A percentile compares a stretch with the other conserved stretches of the same genome.
Conservation (phyloP, 2,329 filamentous ascomycete genomes). For the Paraphaeosphaeria sporulosa region DNA sequence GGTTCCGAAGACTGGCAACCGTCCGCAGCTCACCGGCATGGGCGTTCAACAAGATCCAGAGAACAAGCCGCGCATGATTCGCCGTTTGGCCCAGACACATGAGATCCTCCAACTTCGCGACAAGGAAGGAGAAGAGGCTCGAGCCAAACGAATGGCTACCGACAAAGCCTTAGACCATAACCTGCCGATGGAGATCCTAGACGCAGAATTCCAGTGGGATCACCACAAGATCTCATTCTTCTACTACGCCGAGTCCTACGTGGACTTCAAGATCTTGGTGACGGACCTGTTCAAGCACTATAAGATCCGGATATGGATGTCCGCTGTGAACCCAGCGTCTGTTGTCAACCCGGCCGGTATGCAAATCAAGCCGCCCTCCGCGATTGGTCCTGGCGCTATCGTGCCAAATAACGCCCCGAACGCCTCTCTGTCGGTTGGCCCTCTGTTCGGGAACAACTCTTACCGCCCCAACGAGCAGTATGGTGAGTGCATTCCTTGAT, state of each 20-base stretch:
- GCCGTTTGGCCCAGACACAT: constrained; percentile 88
- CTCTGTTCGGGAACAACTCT: constrained; percentile 40
- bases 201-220: constrained; percentile 98
- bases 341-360: constrained; percentile 62
- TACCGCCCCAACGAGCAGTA: constrained; percentile 37
- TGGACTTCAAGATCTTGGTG: constrained; percentile 98
- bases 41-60: constrained; percentile 60
- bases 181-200: constrained; percentile 97
- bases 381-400: constrained; percentile 49
- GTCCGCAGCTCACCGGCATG: constrained; percentile 65
- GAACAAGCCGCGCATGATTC: constrained; percentile 95
- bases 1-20: constrained; percentile 37
- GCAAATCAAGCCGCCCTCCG: constrained; percentile 46
- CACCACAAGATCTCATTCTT: constrained; percentile 99
- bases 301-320: constrained; percentile 99
- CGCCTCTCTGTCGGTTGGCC: constrained; percentile 38
- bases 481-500: constrained; percentile 26
- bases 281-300: constrained; percentile 99
- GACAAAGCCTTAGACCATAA: constrained; percentile 95
- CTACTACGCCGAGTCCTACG: constrained; percentile 97
- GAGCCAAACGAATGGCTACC: constrained; percentile 95
- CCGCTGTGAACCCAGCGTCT: constrained; percentile 95
- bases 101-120: constrained; percentile 89
- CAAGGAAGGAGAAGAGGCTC: constrained; percentile 97
- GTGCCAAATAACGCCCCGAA: constrained; percentile 30